phyloP scores from a whole-genome alignment of 2,329 filamentous ascomycete genomes.

The Clarireedia sp. region DNA sequence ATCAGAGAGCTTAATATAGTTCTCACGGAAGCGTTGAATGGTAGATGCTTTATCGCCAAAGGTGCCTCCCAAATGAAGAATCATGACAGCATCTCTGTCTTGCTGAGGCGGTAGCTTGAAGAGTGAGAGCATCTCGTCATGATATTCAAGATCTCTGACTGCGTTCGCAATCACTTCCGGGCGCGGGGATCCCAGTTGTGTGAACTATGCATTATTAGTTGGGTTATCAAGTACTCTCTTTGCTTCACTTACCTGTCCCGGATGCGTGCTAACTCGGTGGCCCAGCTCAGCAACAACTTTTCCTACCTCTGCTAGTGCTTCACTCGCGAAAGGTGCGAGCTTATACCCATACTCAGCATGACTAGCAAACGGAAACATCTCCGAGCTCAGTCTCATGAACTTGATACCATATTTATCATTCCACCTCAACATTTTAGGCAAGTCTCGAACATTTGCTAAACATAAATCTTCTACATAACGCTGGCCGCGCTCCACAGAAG shows the following conservation, averaged over 20 bases:
- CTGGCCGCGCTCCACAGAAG: constrained; percentile 58
- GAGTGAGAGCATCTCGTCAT: constrained; percentile 74
- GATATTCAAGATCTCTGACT: constrained; percentile 77
- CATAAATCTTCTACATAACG: constrained; percentile 70
- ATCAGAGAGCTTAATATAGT: constrained; percentile 49
- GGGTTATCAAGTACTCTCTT: neutral
- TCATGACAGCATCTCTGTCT: constrained; percentile 85
- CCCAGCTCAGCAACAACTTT: constrained; percentile 68
- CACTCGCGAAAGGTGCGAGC: constrained; percentile 73
- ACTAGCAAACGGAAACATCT: constrained; percentile 96
- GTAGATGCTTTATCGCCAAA: constrained; percentile 64
- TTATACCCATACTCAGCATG: constrained; percentile 82
- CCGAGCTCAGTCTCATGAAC: constrained; percentile 85
- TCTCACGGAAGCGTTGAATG: constrained; percentile 46
- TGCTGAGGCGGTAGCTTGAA: constrained; percentile 70
- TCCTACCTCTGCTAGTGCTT: constrained; percentile 68
- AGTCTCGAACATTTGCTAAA: constrained; percentile 73
- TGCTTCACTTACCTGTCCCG: constrained; percentile 51
- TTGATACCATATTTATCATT: constrained; percentile 88
- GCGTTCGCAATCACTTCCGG: constrained; percentile 68
- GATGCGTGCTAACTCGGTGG: constrained; percentile 83
- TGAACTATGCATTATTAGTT: constrained; percentile 45
- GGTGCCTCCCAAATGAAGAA: constrained; percentile 84
- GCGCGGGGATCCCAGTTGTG: constrained; percentile 79
- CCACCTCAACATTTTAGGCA: constrained; percentile 82